Evolutionary conservation across 805 yeast genomes (phyloP).

Genomic region (Saturnispora serradocipensis): DNA sequence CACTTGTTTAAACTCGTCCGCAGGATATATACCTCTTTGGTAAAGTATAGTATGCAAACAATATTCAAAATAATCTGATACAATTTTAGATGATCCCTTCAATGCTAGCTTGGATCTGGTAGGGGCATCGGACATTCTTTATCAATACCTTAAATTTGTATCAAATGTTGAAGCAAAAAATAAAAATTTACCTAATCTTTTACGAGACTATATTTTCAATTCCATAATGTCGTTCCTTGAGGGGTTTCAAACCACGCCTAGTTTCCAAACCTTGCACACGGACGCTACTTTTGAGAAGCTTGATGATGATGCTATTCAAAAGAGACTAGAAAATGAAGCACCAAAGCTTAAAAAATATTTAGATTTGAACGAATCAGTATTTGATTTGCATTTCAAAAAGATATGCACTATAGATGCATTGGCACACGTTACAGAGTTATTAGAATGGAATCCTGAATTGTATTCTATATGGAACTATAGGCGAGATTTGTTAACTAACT

Average conservation of each 20-base stretch:
- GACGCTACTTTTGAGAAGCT: constrained; percentile 47
- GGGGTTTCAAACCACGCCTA: constrained; percentile 13
- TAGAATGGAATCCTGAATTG: constrained; percentile 72
- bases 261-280: constrained; percentile 45
- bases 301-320: constrained; percentile 44
- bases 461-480: constrained; percentile 88
- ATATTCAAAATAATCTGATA: constrained; percentile 78
- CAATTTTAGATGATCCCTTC: constrained; percentile 70
- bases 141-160: neutral
- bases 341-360: constrained; percentile 50
- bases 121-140: constrained; percentile 17
- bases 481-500: constrained; percentile 49
- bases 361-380: constrained; percentile 33
- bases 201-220: neutral
- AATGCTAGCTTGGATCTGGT: constrained; percentile 45
- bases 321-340: constrained; percentile 50
- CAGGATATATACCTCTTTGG: constrained; percentile 85
- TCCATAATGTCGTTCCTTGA: constrained; percentile 12
- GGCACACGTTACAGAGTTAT: constrained; percentile 44
- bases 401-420: constrained; percentile 34
- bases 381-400: constrained; percentile 27
- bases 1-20: constrained; percentile 72
- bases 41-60: constrained; percentile 73
- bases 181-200: neutral
- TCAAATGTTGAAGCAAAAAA: neutral